A percentile compares a stretch with the other conserved stretches of the same genome.
Conservation (phyloP, 2,329 filamentous ascomycete species). For the Thermothelomyces thermophilus region DNA sequence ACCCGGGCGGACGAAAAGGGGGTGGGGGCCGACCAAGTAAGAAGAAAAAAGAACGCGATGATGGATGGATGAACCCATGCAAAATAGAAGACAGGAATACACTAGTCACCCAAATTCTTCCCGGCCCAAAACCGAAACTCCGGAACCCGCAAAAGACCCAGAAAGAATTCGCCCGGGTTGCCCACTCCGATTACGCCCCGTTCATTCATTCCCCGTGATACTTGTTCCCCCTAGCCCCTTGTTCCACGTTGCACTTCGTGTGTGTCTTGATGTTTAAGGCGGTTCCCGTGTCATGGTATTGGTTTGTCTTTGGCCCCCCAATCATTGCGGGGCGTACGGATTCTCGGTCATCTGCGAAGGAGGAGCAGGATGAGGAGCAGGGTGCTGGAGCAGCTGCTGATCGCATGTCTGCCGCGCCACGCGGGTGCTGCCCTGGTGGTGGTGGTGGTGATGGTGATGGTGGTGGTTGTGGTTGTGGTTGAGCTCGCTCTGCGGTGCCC, state of each 20-base stretch:
- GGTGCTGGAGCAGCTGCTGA: too few species aligned
- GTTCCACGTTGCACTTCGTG: too few species aligned
- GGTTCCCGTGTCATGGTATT: too few species aligned
- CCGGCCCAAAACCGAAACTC: not conserved
- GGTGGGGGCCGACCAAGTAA: not conserved
- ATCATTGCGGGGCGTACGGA: constrained; percentile 12
- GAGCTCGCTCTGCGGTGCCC: too few species aligned
- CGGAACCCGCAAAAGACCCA: not conserved
- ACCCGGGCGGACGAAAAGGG: too few species aligned
- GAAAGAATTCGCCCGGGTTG: not conserved
- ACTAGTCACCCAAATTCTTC: not conserved
- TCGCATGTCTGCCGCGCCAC: constrained; percentile 35
- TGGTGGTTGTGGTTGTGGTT: too few species aligned
- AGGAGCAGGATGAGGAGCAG: constrained; percentile 5
- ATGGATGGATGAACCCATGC: not conserved
- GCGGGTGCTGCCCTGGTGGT: constrained; percentile 28
- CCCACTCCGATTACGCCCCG: constrained; percentile 4
- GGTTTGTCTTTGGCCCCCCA: too few species aligned
- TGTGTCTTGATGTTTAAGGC: too few species aligned
- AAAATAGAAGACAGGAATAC: constrained; percentile 6
- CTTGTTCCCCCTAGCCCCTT: too few species aligned
- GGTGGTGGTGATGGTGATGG: constrained; percentile 13
- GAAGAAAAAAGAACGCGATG: constrained; percentile 1
- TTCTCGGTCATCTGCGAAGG: not conserved
- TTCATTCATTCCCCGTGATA: not conserved